Base-by-base conservation (phyloP, 2,329 filamentous ascomycete species). In the Talaromyces piceae region DNA sequence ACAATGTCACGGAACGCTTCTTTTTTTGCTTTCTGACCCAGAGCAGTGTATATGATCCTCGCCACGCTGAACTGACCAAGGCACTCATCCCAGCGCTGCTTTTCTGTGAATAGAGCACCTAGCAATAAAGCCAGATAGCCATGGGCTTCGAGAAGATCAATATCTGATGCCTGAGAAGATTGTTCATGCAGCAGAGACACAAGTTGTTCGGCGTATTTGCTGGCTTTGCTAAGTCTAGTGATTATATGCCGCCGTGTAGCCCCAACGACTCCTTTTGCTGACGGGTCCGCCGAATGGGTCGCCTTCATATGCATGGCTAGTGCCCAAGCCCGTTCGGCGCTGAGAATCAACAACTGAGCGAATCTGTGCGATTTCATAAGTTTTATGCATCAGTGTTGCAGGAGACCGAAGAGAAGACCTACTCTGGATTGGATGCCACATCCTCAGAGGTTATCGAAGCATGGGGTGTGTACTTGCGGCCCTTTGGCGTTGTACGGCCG, bases 231-330 rank as follows among this genome's bases (percentile, higher is more conserved):
- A 37, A 97, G 76, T 49, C 91, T 83, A 12, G 91, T 95, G 51
- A 94, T 82, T 33, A 97, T 93, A 68, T 98, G 91, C 49, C 86
- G 86, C 63, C 90, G 84, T 16, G 88, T 86, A 48, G 86, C 82
- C 54, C 90, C 86, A 25, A 84, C 81, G 57, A 95, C 86, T 45
- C 84, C 85, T 67, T 88, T 87, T 48, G 77, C 73, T 31, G 77
- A 75, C 54, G 84, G 83, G 60, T 93, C 88, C 60, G 87, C 80
- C 33, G 87, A 81, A 66, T 94, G 88, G 18, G 82, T 76, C 3
- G 88, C 81, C 71, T 95, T 96, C 79, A 96, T 89, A 65, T 87
- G 83, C 90, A 97, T 94, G 52, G 91, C 91, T 68, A 95, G 86
- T 31, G 93, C 91, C 88, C 90, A 97, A 47, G 91, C 88, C 57